phyloP scores from a whole-genome alignment of 192 early-diverging fungal species.

The Backusella morwellensis region DNA sequence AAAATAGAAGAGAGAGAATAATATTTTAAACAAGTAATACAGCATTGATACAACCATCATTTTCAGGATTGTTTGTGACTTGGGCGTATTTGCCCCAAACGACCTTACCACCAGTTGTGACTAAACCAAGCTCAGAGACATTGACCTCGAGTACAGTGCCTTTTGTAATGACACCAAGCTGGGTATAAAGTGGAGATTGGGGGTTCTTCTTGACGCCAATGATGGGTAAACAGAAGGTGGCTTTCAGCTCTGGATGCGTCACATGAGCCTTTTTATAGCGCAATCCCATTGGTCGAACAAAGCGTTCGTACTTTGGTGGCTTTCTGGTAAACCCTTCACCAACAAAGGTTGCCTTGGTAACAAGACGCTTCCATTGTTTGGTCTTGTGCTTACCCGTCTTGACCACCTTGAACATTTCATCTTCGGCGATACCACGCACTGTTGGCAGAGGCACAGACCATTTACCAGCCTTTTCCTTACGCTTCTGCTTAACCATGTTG shows the following conservation, averaged over 20 bases:
- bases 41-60: constrained; percentile 19
- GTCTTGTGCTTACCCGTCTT: constrained; percentile 90
- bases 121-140: constrained; percentile 90
- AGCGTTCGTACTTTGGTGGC: constrained; percentile 98
- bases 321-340: constrained; percentile 98
- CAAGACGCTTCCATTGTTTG: constrained; percentile 98
- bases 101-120: constrained; percentile 96
- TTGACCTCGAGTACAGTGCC: constrained; percentile 93
- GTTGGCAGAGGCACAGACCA: constrained; percentile 97
- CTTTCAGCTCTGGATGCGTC: constrained; percentile 97
- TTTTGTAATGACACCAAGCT: constrained; percentile 97
- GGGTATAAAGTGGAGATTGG: constrained; percentile 91
- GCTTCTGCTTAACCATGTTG: constrained; percentile 99
- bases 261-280: constrained; percentile 99
- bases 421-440: constrained; percentile 98
- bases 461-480: constrained; percentile 99
- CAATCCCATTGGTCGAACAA: constrained; percentile 95
- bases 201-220: constrained; percentile 99
- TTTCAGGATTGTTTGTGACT: constrained; percentile 92
- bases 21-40: constrained; percentile 17
- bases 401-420: constrained; percentile 98
- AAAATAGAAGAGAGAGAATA: not conserved
- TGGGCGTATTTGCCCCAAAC: constrained; percentile 97
- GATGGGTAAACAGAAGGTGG: constrained; percentile 96
- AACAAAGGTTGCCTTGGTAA: constrained; percentile 99